Percentiles rank a stretch among this genome's conserved stretches.
phyloP scores from a whole-genome alignment of 1,284 basidiomycete species.

The Ceratobasidium sp. region DNA sequence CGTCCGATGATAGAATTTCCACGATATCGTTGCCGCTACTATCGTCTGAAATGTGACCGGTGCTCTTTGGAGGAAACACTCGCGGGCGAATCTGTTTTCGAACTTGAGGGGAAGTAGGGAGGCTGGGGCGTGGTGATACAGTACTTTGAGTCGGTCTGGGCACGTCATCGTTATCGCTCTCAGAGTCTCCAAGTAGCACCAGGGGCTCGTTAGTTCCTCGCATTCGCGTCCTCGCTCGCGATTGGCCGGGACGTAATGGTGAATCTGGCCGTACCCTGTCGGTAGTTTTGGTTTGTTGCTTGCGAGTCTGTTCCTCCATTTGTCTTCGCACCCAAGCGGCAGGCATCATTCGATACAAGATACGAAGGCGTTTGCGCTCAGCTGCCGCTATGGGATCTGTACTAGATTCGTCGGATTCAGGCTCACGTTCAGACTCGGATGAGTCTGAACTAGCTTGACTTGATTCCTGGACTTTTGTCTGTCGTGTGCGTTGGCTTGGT shows the following conservation, averaged over 20 bases:
- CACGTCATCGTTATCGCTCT: conserved; percentile 24
- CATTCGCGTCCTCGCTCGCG: neutral
- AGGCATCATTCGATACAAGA: conserved; percentile 39
- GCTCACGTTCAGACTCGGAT: neutral
- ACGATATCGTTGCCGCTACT: conserved; percentile 33
- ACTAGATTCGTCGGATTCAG: conserved; percentile 15
- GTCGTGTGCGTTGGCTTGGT: neutral
- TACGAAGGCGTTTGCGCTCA: conserved; percentile 37
- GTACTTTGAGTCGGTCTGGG: neutral
- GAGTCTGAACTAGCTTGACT: neutral
- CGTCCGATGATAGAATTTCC: conserved; percentile 32
- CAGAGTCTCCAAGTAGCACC: conserved; percentile 36
- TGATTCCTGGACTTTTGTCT: neutral
- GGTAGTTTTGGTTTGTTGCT: conserved; percentile 1
- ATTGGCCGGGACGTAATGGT: conserved; percentile 15
- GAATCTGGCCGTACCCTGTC: neutral
- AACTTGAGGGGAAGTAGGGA: neutral
- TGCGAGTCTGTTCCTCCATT: conserved; percentile 20
- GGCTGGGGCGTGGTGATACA: neutral
- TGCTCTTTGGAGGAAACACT: conserved; percentile 4
- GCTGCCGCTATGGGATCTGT: conserved; percentile 12
- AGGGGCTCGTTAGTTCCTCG: conserved; percentile 1
- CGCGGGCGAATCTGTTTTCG: conserved; percentile 5
- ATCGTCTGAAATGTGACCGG: conserved; percentile 13
- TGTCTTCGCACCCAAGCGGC: conserved; percentile 40